Conservation (phyloP, 371 early-diverging fungal genomes). For the Smittium mucronatum region DNA sequence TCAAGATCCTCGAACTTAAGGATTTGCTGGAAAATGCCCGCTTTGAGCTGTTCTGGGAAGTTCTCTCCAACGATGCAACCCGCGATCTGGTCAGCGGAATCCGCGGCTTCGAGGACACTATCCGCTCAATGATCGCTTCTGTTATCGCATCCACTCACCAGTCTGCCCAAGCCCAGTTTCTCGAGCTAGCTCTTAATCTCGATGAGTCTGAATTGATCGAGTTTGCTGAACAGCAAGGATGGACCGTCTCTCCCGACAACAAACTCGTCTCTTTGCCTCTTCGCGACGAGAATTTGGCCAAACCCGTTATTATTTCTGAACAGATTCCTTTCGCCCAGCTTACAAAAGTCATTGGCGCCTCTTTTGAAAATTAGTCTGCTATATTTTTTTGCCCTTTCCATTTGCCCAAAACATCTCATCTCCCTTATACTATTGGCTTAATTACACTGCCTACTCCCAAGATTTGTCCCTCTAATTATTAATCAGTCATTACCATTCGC, state of each 20-base stretch:
- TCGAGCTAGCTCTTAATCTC: constrained; percentile 55
- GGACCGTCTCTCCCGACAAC: constrained; percentile 39
- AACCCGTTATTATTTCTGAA: constrained; percentile 70
- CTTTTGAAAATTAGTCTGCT: neutral
- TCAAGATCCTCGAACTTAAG: constrained; percentile 55
- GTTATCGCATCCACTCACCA: constrained; percentile 69
- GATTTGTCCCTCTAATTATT: too few relatives aligned
- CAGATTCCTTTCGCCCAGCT: constrained; percentile 62
- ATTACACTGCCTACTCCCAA: too few relatives aligned
- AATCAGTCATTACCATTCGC: too few relatives aligned
- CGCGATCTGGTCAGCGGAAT: constrained; percentile 45
- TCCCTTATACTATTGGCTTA: too few relatives aligned
- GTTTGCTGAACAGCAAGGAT: constrained; percentile 48
- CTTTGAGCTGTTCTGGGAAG: constrained; percentile 70
- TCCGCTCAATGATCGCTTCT: constrained; percentile 57
- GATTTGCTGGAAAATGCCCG: constrained; percentile 62
- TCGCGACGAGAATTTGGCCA: constrained; percentile 67
- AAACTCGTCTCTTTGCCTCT: constrained; percentile 58
- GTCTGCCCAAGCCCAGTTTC: constrained; percentile 44
- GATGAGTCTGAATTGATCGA: constrained; percentile 31
- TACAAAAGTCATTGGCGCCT: constrained; percentile 19
- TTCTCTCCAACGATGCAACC: constrained; percentile 30
- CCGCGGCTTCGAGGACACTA: constrained; percentile 54
- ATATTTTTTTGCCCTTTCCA: neutral
- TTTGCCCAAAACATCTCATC: too few relatives aligned